Percentiles rank a stretch among this genome's conserved stretches.
These are phyloP conservation scores for Malus hybrid DNA, from an alignment of 331 rosid genomes.

Conservation along the genomic window DNA sequence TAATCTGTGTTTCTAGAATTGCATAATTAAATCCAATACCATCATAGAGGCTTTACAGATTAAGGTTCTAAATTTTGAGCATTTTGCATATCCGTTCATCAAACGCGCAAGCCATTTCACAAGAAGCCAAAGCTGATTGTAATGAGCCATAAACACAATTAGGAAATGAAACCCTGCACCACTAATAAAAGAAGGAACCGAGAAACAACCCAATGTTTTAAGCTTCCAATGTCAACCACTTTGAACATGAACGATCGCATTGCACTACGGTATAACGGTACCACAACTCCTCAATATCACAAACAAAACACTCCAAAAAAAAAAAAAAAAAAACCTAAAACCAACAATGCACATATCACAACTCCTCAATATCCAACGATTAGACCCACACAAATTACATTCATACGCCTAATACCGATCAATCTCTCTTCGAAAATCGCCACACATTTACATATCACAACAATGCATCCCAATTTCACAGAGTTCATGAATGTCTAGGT, in stretches of 20 bases:
- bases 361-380: not conserved
- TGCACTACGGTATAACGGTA: not conserved
- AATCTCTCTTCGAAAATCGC: not conserved
- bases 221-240: not conserved
- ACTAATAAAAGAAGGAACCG: not conserved
- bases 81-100: not conserved
- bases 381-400: not conserved
- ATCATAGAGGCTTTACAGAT: not conserved
- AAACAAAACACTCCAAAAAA: not conserved
- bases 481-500: not conserved
- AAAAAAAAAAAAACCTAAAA: not conserved
- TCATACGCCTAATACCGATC: not conserved
- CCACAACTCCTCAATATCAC: not conserved
- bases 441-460: not conserved
- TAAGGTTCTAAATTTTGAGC: not conserved
- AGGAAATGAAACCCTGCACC: not conserved
- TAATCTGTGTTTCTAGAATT: not conserved
- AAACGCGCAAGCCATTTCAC: not conserved
- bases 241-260: not conserved
- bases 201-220: not conserved
- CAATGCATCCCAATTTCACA: not conserved
- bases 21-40: not conserved
- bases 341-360: not conserved
- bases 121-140: not conserved
- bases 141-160: not conserved